These are phyloP conservation scores for Yarrowia sp. DNA, from an alignment of 805 yeast genomes.

Conservation along the genomic window DNA sequence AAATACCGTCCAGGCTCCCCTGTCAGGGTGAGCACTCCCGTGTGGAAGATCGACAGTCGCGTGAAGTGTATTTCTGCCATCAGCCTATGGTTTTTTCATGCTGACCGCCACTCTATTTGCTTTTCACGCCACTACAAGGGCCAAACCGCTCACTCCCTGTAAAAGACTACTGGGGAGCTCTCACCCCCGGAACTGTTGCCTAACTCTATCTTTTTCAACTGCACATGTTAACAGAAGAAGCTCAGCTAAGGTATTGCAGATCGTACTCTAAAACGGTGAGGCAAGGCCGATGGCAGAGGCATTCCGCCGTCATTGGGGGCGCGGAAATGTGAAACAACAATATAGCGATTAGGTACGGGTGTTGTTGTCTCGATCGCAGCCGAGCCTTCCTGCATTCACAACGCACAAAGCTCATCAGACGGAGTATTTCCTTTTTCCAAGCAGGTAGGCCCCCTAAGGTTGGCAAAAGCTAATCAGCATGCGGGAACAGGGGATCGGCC, in stretches of 20 bases:
- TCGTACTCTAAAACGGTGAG: neutral
- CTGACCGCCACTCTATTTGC: neutral
- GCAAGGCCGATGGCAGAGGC: neutral
- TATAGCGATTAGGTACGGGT: neutral
- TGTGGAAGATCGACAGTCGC: constrained; percentile 7
- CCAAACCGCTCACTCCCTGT: neutral
- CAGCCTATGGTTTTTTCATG: neutral
- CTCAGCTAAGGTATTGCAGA: neutral
- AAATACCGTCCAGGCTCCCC: neutral
- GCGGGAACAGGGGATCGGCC: constrained; percentile 37
- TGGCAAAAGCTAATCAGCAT: constrained; percentile 4
- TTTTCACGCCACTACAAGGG: neutral
- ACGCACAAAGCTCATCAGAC: constrained; percentile 5
- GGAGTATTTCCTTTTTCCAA: neutral
- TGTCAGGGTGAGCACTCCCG: neutral
- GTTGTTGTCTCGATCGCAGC: too few species aligned
- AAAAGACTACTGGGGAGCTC: constrained; percentile 4
- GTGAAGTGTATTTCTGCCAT: neutral
- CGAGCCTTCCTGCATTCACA: neutral
- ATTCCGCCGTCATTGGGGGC: too few species aligned
- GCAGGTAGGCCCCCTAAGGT: neutral
- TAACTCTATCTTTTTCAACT: neutral
- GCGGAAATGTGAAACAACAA: neutral
- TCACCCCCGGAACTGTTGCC: neutral
- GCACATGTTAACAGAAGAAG: neutral